Conservation (phyloP, 805 yeast species). For the Candida ficus region DNA sequence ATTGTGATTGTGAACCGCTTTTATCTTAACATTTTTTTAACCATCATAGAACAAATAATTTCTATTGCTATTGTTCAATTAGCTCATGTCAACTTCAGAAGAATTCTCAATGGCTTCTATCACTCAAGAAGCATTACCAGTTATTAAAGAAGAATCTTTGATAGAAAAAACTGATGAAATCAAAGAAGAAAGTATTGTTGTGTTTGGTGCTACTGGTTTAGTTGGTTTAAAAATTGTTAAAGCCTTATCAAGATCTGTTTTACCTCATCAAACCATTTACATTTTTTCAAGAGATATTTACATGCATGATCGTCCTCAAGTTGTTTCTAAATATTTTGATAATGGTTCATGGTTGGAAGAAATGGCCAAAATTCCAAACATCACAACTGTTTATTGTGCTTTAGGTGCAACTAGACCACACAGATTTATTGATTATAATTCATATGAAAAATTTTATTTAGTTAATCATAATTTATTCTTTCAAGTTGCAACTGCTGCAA, state of each 20-base stretch:
- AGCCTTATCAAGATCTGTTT: slow-evolving; percentile 7
- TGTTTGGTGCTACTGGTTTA: slow-evolving; percentile 17
- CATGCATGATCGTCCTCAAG: slow-evolving; percentile 9
- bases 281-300: slow-evolving; percentile 9
- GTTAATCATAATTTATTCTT: slow-evolving; percentile 12
- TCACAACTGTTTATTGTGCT: slow-evolving; percentile 14
- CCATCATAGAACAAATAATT: no score
- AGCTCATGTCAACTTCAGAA: background rate
- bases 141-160: background rate
- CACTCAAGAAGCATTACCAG: background rate
- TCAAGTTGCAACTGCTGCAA: slow-evolving; percentile 14
- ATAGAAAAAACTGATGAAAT: background rate
- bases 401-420: slow-evolving; percentile 10
- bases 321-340: slow-evolving; percentile 9
- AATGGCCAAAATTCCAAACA: slow-evolving; percentile 9
- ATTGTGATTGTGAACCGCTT: no score
- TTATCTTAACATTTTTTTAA: no score
- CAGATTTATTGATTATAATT: slow-evolving; percentile 3
- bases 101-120: background rate
- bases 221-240: slow-evolving; percentile 13
- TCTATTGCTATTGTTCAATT: background rate
- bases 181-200: slow-evolving; percentile 7
- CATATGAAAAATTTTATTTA: slow-evolving; percentile 5
- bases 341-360: slow-evolving; percentile 12
- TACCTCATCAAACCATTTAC: slow-evolving; percentile 5